Percentiles rank a stretch among this genome's conserved stretches.
Conservation (phyloP, 2,329 filamentous ascomycete genomes). For the Talaromyces rugulosus region DNA sequence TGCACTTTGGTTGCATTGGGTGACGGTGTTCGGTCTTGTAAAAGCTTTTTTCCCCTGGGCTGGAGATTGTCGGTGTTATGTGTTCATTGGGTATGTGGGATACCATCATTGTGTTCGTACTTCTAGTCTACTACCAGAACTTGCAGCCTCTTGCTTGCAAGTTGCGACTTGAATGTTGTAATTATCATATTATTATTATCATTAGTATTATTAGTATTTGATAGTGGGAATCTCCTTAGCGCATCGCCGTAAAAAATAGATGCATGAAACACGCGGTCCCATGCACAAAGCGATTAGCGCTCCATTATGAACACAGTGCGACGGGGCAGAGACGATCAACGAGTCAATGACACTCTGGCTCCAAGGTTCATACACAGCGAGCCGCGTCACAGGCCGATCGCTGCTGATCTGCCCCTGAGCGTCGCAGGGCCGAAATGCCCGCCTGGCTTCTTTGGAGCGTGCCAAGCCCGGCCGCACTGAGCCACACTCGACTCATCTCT, state of each 20-base stretch:
- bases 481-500: background rate
- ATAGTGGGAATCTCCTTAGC: background rate
- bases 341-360: background rate
- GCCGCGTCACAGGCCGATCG: background rate
- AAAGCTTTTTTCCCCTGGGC: background rate
- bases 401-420: conserved; percentile 9
- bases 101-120: background rate
- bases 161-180: background rate
- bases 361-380: background rate
- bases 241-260: background rate
- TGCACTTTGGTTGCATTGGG: background rate
- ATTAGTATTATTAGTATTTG: background rate
- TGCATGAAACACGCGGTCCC: background rate
- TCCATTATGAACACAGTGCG: background rate
- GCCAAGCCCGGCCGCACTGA: background rate
- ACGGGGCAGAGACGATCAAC: background rate
- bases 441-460: background rate
- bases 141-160: background rate
- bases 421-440: conserved; percentile 4
- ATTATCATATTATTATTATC: background rate
- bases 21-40: background rate
- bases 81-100: background rate
- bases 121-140: background rate
- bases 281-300: background rate
- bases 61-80: background rate